Conservation (phyloP, 164 flowering plant genomes). For the Taxillus chinensis region DNA sequence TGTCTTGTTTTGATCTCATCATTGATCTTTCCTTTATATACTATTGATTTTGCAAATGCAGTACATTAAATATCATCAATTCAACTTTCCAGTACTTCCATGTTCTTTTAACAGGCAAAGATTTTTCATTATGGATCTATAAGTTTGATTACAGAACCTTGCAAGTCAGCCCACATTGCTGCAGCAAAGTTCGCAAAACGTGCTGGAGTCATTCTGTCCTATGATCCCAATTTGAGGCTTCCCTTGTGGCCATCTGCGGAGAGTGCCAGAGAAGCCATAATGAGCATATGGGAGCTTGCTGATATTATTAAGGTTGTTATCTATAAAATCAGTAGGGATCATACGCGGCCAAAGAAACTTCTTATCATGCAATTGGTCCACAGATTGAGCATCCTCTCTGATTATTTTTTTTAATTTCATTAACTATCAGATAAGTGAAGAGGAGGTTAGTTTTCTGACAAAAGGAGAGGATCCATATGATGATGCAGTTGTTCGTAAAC, state of each 20-base stretch:
- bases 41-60: too few relatives aligned
- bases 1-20: too few relatives aligned
- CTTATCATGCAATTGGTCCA: not conserved
- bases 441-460: slow-evolving; percentile 75
- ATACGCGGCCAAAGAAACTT: not conserved
- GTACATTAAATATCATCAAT: not conserved
- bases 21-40: too few relatives aligned
- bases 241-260: slow-evolving; percentile 93
- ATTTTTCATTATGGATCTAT: slow-evolving; percentile 93
- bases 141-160: slow-evolving; percentile 92
- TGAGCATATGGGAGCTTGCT: slow-evolving; percentile 90
- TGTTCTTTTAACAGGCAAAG: slow-evolving; percentile 54
- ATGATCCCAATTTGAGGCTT: slow-evolving; percentile 95
- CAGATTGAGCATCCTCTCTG: not conserved
- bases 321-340: not conserved
- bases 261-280: slow-evolving; percentile 85
- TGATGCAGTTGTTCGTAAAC: slow-evolving; percentile 71
- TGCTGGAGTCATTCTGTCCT: slow-evolving; percentile 83
- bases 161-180: slow-evolving; percentile 88
- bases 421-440: slow-evolving; percentile 63
- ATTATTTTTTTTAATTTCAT: slow-evolving; percentile 1
- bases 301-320: slow-evolving; percentile 82
- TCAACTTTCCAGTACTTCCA: not conserved
- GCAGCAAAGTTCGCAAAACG: slow-evolving; percentile 89
- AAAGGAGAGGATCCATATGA: slow-evolving; percentile 87